Percentiles rank a stretch among this genome's conserved stretches.
These are phyloP conservation scores for Agaricales sp. DNA, from an alignment of 1,284 basidiomycete species.

Conservation along the genomic window DNA sequence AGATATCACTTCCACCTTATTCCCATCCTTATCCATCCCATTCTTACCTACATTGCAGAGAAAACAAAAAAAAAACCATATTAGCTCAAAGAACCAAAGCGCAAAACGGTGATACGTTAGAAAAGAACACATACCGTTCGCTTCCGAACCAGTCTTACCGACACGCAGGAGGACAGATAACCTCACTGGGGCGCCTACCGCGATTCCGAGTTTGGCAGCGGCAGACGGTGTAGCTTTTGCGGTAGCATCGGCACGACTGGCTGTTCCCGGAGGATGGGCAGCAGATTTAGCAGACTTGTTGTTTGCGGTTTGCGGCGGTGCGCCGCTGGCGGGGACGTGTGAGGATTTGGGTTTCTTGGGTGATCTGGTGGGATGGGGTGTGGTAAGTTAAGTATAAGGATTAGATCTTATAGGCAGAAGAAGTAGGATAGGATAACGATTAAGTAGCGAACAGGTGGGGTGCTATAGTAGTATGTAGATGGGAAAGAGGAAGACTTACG, in stretches of 20 bases:
- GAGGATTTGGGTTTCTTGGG: background rate
- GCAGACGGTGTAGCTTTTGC: background rate
- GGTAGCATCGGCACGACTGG: no score
- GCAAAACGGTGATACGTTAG: background rate
- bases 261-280: no score
- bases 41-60: no score
- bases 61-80: no score
- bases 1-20: background rate
- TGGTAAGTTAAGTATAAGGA: background rate
- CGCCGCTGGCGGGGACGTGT: no score
- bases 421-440: background rate
- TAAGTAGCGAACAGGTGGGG: background rate
- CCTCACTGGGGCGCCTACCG: background rate
- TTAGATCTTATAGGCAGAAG: background rate
- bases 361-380: background rate
- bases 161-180: background rate
- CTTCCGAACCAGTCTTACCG: background rate
- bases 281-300: background rate
- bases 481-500: constrained; percentile 13
- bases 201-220: background rate
- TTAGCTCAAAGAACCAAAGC: background rate
- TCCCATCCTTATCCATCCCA: background rate
- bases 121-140: background rate
- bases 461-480: constrained; percentile 1
- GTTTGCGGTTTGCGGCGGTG: background rate